These are phyloP conservation scores for Candida insectorum DNA, from an alignment of 805 yeast genomes.

Conservation along the genomic window DNA sequence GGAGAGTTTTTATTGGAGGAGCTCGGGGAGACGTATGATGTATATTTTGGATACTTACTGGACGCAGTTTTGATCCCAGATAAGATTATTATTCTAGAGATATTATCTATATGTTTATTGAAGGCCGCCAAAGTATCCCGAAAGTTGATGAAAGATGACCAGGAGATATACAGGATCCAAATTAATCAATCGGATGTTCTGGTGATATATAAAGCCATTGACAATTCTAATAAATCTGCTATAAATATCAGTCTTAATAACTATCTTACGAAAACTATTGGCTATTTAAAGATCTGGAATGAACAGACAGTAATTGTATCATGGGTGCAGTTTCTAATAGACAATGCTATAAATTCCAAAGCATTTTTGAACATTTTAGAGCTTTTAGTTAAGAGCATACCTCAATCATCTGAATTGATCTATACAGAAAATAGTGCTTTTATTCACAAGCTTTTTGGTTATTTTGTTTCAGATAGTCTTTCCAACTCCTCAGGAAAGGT, in stretches of 20 bases:
- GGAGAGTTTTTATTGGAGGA: too few species aligned
- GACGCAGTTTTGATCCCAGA: too few species aligned
- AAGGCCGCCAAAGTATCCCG: too few species aligned
- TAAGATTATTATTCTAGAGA: too few species aligned
- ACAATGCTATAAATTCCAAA: constrained; percentile 5
- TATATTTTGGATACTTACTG: too few species aligned
- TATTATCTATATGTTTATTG: too few species aligned
- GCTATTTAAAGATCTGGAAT: background rate
- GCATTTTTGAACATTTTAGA: constrained; percentile 5
- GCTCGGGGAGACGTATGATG: too few species aligned
- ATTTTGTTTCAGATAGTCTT: constrained; percentile 56
- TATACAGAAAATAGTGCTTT: background rate
- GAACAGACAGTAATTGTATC: background rate
- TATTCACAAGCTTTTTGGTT: constrained; percentile 37
- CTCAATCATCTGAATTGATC: background rate
- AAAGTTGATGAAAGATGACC: too few species aligned
- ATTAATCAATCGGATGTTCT: too few species aligned
- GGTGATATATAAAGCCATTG: too few species aligned
- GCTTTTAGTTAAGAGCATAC: constrained; percentile 2
- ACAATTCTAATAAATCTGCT: constrained; percentile 3
- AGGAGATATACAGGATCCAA: too few species aligned
- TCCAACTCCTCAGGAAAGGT: constrained; percentile 68
- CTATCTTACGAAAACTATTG: constrained; percentile 4
- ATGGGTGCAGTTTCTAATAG: constrained; percentile 2
- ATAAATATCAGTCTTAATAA: constrained; percentile 2